Evolutionary conservation across 2,329 filamentous ascomycete species (phyloP).

Genomic region (Biscogniauxia sp.): DNA sequence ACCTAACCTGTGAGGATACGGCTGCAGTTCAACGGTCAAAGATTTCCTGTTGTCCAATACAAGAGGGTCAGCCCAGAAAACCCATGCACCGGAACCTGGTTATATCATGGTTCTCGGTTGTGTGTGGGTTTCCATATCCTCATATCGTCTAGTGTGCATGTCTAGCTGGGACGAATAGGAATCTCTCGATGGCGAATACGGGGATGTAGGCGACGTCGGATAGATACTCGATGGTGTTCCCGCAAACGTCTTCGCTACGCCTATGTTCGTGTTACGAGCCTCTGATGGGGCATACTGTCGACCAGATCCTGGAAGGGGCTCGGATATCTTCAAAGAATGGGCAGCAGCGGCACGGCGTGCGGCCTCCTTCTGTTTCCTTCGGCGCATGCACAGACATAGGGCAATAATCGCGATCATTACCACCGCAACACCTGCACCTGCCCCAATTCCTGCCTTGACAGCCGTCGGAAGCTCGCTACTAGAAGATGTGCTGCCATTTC

Average conservation of each 20-base stretch:
- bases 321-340: slow-evolving; percentile 45
- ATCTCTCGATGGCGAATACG: slow-evolving; percentile 17
- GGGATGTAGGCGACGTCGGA: slow-evolving; percentile 15
- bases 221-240: slow-evolving; percentile 4
- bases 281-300: slow-evolving; percentile 31
- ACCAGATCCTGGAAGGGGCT: slow-evolving; percentile 48
- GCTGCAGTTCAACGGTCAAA: background rate
- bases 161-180: slow-evolving; percentile 40
- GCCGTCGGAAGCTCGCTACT: slow-evolving; percentile 38
- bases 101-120: slow-evolving; percentile 42
- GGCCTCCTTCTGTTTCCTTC: slow-evolving; percentile 27
- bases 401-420: slow-evolving; percentile 39
- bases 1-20: background rate
- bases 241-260: slow-evolving; percentile 20
- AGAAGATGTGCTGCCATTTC: background rate
- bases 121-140: slow-evolving; percentile 55
- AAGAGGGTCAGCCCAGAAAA: background rate
- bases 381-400: slow-evolving; percentile 40
- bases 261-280: slow-evolving; percentile 23
- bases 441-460: slow-evolving; percentile 49
- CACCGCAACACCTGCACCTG: slow-evolving; percentile 43
- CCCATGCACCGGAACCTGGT: background rate
- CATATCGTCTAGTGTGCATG: slow-evolving; percentile 52
- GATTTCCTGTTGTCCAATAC: background rate
- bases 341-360: slow-evolving; percentile 11